Evolutionary conservation across 2,329 filamentous ascomycete species (phyloP).

Genomic region (Sclerotinia nivalis): DNA sequence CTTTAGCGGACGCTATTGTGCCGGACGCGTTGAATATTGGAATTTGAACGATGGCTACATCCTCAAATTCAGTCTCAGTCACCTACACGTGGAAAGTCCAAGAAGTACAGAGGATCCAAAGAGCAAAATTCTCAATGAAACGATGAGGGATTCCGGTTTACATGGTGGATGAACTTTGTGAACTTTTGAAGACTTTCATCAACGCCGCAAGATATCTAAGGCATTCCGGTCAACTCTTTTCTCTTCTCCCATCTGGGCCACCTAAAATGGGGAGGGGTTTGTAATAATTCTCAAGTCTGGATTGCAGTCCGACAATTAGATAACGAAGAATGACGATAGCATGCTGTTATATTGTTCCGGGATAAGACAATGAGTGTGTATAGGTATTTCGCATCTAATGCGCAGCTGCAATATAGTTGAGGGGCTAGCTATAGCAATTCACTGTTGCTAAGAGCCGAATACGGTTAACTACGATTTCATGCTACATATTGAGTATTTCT

Average conservation of each 20-base stretch:
- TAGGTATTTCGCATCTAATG: not conserved
- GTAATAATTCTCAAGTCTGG: no score
- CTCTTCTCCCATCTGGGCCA: no score
- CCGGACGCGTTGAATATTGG: not conserved
- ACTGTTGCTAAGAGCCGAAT: not conserved
- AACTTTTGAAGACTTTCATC: not conserved
- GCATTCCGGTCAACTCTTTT: not conserved
- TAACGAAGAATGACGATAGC: no score
- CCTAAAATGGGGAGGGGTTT: no score
- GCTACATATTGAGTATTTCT: not conserved
- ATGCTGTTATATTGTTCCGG: no score
- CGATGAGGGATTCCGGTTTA: not conserved
- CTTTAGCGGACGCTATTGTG: not conserved
- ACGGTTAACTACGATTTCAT: not conserved
- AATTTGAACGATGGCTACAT: no score
- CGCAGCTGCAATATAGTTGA: not conserved
- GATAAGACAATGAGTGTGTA: no score
- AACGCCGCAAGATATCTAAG: not conserved
- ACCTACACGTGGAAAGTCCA: not conserved
- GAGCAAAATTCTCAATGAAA: no score
- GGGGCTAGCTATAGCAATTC: not conserved
- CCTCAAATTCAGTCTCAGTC: not conserved
- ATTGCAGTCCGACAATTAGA: no score
- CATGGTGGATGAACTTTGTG: not conserved
- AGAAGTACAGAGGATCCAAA: not conserved